A percentile compares a stretch with the other conserved stretches of the same genome.
These are phyloP conservation scores for Solanum raphanifolium DNA, from an alignment of 257 asterid species.

Conservation along the genomic window DNA sequence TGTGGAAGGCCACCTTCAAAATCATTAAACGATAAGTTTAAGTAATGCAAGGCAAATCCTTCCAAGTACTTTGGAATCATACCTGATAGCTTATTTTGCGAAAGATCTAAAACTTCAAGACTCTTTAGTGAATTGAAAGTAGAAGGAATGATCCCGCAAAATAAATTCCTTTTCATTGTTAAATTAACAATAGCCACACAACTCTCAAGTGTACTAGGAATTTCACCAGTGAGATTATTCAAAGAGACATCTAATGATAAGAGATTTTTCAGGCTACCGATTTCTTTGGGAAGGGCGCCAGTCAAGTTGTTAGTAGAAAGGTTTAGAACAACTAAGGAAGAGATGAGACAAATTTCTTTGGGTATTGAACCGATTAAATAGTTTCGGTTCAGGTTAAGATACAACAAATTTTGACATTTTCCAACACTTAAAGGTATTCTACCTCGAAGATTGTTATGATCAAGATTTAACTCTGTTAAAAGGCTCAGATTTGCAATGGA, in stretches of 20 bases:
- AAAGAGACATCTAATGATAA: not conserved
- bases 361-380: slow-evolving; percentile 3
- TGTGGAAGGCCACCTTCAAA: slow-evolving; percentile 4
- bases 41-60: not conserved
- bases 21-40: slow-evolving; percentile 12
- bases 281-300: slow-evolving; percentile 7
- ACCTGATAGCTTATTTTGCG: slow-evolving; percentile 11
- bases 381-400: slow-evolving; percentile 4
- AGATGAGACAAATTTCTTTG: not conserved
- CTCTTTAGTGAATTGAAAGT: slow-evolving; percentile 4
- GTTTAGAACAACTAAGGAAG: not conserved
- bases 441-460: not conserved
- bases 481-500: slow-evolving; percentile 6
- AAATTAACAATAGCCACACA: slow-evolving; percentile 3
- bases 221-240: slow-evolving; percentile 7
- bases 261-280: slow-evolving; percentile 1
- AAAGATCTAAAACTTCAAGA: slow-evolving; percentile 8
- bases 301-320: slow-evolving; percentile 6
- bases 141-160: slow-evolving; percentile 3
- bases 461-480: not conserved
- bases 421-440: slow-evolving; percentile 3
- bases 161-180: not conserved
- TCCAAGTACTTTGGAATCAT: slow-evolving; percentile 7
- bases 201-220: slow-evolving; percentile 8
- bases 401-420: not conserved